Percentiles rank a stretch among this genome's conserved stretches.
These are phyloP conservation scores for Borealophlyctis nickersoniae DNA, from an alignment of 192 early-diverging fungal species.

Conservation along the genomic window DNA sequence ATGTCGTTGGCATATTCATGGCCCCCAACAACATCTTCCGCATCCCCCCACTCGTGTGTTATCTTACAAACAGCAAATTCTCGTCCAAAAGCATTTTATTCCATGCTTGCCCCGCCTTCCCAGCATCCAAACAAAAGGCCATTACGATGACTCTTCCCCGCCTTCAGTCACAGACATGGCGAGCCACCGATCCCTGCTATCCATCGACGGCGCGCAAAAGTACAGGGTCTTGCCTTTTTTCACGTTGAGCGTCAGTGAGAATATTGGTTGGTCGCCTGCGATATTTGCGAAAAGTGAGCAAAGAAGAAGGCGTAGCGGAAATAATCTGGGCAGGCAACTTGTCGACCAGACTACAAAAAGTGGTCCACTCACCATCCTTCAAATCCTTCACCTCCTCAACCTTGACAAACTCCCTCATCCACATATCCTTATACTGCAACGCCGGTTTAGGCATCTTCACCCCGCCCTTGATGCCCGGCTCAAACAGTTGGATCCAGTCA, in stretches of 20 bases:
- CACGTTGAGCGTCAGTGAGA: conserved; percentile 15
- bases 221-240: conserved; percentile 26
- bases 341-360: too few species aligned
- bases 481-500: conserved; percentile 4
- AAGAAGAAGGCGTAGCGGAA: too few species aligned
- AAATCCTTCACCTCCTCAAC: conserved; percentile 1
- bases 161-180: neutral
- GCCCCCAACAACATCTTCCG: too few species aligned
- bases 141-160: too few species aligned
- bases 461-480: conserved; percentile 1
- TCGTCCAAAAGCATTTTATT: too few species aligned
- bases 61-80: too few species aligned
- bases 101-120: too few species aligned
- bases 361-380: conserved; percentile 15
- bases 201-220: conserved; percentile 9
- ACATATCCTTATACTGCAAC: conserved; percentile 20
- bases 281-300: neutral
- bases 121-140: too few species aligned
- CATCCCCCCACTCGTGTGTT: too few species aligned
- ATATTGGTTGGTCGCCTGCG: conserved; percentile 21
- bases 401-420: conserved; percentile 22
- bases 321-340: too few species aligned
- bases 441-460: conserved; percentile 19
- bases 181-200: conserved; percentile 15
- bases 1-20: too few species aligned